Conservation (phyloP, 2,329 filamentous ascomycete species). For the Sordariomycetes sp. region DNA sequence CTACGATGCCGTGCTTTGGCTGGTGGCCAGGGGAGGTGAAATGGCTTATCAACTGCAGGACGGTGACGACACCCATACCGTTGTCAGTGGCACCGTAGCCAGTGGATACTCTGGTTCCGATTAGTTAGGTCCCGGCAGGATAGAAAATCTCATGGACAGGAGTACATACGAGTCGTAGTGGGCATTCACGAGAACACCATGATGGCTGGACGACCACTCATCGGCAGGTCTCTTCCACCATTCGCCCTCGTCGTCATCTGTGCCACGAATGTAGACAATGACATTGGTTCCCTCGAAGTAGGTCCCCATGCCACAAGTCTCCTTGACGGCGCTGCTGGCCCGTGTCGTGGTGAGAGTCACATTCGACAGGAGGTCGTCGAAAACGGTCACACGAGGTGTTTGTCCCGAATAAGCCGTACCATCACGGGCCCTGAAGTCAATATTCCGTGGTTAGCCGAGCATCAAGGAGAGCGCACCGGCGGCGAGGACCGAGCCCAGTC, state of each 20-base stretch:
- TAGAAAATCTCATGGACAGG: background rate
- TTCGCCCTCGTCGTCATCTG: constrained; percentile 57
- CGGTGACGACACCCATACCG: constrained; percentile 77
- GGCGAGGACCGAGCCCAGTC: background rate
- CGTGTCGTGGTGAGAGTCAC: constrained; percentile 41
- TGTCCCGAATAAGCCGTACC: background rate
- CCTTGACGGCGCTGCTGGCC: constrained; percentile 13
- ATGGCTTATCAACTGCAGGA: constrained; percentile 78
- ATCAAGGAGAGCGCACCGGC: background rate
- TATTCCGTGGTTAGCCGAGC: background rate
- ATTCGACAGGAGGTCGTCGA: constrained; percentile 72
- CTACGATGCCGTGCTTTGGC: constrained; percentile 70
- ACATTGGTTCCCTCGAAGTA: constrained; percentile 94
- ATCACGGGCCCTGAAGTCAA: background rate
- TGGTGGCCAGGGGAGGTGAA: constrained; percentile 64
- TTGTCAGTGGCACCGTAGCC: constrained; percentile 92
- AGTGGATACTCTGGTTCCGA: constrained; percentile 60
- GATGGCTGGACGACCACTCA: constrained; percentile 28
- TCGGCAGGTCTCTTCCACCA: constrained; percentile 54
- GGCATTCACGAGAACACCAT: constrained; percentile 84
- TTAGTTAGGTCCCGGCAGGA: background rate
- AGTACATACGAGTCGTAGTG: constrained; percentile 66
- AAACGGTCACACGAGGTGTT: constrained; percentile 47
- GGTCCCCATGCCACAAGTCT: constrained; percentile 31
- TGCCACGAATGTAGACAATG: constrained; percentile 81